Base-by-base conservation (phyloP, 2,329 filamentous ascomycete species). In the Clathrospora elynae region DNA sequence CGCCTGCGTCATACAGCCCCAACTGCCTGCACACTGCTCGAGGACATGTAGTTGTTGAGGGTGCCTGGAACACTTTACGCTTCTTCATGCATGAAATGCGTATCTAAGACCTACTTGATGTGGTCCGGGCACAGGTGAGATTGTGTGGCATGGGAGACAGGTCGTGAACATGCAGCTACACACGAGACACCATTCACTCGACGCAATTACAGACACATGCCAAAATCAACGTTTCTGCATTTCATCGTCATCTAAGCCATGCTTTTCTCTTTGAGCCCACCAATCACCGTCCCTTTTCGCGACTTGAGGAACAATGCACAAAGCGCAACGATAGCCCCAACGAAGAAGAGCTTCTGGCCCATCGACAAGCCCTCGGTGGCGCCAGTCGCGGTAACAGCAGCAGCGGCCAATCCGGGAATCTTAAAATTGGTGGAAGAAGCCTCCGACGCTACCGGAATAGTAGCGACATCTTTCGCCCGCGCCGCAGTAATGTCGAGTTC, bases 321-420 rank as follows among this genome's bases (percentile, higher is more conserved):
- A 32, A 71, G 60, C 24, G 64, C 68, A 42, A 77, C 59, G 42
- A 79, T 70, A 30, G 71, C 65, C 18, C 63, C 71, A 34, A 75
- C 49, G 47, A 76, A 63, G 46, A 74, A 70, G 23, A 77, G 41
- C 68, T 78, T 79, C 50, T 71, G 67, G 23, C 65, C 55, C 45
- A 69, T 51, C 38, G 72, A 73, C 38, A 78, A 59, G 20, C 74
- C 75, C 38, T 68, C 59, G 17, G 53, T 55, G 33, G 47, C 22
- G 12, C 47, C 49, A 19, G 49, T 49, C 33, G 46, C n/a, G 10
- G 49, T 42, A 24, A 45, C 46, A 28, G 48, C 42, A 40, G 52
- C 42, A 40, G 52, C 43, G 16, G 46, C 49, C 25, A 58, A 43
- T 17, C 55, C 53, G 17, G 53, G 49, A 20, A 55, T 40, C 33